Conservation (phyloP, 768 basidiomycete genomes). For the Mycena pura region DNA sequence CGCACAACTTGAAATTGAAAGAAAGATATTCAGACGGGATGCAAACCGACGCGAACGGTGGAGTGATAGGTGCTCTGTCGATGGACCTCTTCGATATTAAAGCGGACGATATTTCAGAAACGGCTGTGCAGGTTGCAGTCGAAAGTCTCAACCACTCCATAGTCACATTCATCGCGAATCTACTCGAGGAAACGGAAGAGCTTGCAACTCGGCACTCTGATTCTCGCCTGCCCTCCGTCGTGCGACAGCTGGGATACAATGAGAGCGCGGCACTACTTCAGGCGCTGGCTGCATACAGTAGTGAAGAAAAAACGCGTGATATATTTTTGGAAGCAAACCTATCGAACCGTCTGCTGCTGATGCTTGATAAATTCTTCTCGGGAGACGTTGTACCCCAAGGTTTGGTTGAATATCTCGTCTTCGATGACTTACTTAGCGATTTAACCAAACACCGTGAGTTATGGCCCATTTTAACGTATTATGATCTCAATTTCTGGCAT, state of each 20-base stretch:
- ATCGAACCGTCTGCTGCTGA: constrained; percentile 5
- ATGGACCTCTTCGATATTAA: constrained; percentile 23
- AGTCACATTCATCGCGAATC: constrained; percentile 11
- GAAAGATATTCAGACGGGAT: too few species aligned
- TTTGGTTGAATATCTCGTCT: neutral
- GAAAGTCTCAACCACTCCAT: constrained; percentile 26
- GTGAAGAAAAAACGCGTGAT: constrained; percentile 19
- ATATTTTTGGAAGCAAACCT: constrained; percentile 26
- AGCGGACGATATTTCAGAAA: constrained; percentile 25
- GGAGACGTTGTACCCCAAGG: constrained; percentile 1
- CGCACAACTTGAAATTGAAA: neutral
- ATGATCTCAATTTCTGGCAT: neutral
- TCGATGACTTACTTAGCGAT: neutral
- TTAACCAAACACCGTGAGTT: constrained; percentile 9
- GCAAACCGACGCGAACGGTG: too few species aligned
- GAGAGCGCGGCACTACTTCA: neutral
- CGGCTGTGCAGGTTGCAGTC: constrained; percentile 7
- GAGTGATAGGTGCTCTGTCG: too few species aligned
- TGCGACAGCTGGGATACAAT: neutral
- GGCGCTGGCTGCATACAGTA: constrained; percentile 1
- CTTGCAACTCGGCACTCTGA: neutral
- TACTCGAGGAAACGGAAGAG: constrained; percentile 14
- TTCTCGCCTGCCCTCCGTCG: neutral
- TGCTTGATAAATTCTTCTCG: constrained; percentile 17
- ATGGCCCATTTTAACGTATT: neutral